Evolutionary conservation across 257 asterid genomes (phyloP), one percentile per base, ranked within the genome.

Genomic region (Primulina eburnea): DNA sequence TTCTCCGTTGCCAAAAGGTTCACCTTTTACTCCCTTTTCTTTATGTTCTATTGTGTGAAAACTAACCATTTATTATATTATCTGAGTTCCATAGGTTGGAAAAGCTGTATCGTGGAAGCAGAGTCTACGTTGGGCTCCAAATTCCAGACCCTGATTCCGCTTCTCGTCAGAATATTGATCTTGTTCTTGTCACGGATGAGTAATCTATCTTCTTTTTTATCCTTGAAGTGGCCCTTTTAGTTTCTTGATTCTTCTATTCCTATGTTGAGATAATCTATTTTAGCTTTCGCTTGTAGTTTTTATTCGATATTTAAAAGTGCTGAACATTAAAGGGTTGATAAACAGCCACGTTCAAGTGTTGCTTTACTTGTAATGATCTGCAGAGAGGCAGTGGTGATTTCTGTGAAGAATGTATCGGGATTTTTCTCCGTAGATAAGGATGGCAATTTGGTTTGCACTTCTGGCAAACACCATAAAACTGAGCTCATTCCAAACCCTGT

Each of bases 121-220:
- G 73, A 65, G 91, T 79, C 17, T 83, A 83, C 71, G 80, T 83
- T 1, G 97, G 95, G 37, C 96, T 92, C 64, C 91, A 76, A 70
- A 88, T 92, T 71, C 98, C 98, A 6, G 96, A 92, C 76, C 79
- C 75, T 14, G 95, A 84, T 81, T 82, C 98, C 12, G 92, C 83
- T 73, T 76, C 94, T 73, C 90, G 84, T 16, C 84, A 77, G 79
- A 83, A 83, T 72, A 83, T 92, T 71, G 96, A 92, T 80, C 64
- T 88, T 60, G 84, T 92, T 83, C 82, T 89, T 73, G 81, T 92
- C 75, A 88, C 90, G 73, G 61, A 74, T 6, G 75, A 81, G 97
- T 90, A 77, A 38, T 20, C 55, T 1, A 16, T 5, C 57, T 50
- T 50, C 24, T 72, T 43, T 29, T 21, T 28, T 26, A 62, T 52